Conservation (phyloP, 208 protist genomes). For the Willaertia magna region DNA sequence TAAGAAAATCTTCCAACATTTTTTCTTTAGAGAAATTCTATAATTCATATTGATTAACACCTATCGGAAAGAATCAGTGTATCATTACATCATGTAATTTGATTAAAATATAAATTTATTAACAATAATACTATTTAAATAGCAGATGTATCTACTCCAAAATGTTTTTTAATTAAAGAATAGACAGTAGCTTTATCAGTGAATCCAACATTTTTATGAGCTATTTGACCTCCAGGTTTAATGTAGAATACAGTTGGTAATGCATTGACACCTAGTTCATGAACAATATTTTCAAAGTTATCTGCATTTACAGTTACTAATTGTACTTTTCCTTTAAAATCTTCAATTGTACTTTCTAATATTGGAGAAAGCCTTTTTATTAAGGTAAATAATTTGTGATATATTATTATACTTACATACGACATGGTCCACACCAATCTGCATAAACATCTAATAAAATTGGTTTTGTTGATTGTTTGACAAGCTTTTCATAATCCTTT, state of each 20-base stretch:
- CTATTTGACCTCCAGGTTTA: not conserved
- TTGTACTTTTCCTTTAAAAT: not conserved
- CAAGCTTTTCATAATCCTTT: not conserved
- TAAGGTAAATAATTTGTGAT: not conserved
- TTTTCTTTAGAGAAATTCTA: not conserved
- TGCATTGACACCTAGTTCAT: not conserved
- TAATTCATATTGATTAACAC: too few species aligned
- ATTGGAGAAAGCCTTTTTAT: not conserved
- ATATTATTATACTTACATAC: not conserved
- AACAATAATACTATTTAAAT: too few species aligned
- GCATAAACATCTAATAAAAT: not conserved
- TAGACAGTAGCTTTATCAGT: not conserved
- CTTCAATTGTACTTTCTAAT: not conserved
- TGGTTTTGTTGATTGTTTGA: not conserved
- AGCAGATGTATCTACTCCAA: not conserved
- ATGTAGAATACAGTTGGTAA: not conserved
- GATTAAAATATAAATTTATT: too few species aligned
- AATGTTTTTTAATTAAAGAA: not conserved
- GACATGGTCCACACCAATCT: slow-evolving; percentile 1
- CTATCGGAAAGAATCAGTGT: too few species aligned
- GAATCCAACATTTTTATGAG: not conserved
- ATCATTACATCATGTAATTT: too few species aligned
- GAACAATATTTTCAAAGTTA: not conserved
- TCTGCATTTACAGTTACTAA: not conserved
- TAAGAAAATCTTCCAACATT: not conserved